phyloP scores from a whole-genome alignment of 306 rosid species.

The Herpetospermum pedunculosum region DNA sequence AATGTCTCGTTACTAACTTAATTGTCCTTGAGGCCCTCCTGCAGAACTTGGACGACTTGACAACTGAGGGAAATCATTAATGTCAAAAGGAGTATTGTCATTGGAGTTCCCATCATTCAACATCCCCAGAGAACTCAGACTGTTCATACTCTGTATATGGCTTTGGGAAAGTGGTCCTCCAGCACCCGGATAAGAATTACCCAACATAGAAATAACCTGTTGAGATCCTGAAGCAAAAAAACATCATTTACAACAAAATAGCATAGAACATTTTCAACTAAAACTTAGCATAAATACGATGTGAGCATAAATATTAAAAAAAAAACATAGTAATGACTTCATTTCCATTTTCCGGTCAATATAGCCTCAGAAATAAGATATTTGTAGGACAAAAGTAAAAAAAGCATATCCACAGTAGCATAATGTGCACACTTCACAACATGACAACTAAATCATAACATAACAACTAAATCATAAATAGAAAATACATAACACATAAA shows the following conservation, averaged over 20 bases:
- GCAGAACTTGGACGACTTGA: slow-evolving; percentile 93
- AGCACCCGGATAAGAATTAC: slow-evolving; percentile 70
- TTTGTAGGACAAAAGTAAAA: background rate
- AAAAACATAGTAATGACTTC: background rate
- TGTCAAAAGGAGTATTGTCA: slow-evolving; percentile 78
- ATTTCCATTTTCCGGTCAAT: background rate
- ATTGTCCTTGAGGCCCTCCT: slow-evolving; percentile 95
- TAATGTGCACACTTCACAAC: background rate
- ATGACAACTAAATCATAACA: background rate
- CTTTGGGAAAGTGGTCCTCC: slow-evolving; percentile 85
- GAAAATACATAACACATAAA: background rate
- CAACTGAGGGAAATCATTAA: slow-evolving; percentile 87
- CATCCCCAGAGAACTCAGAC: slow-evolving; percentile 80
- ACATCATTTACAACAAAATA: slow-evolving; percentile 14
- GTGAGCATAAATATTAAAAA: background rate
- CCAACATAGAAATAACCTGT: slow-evolving; percentile 77
- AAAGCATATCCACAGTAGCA: background rate
- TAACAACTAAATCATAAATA: background rate
- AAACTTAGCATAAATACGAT: background rate
- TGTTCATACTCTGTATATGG: slow-evolving; percentile 69
- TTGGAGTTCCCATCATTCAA: slow-evolving; percentile 78
- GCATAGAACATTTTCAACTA: background rate
- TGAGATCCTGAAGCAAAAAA: slow-evolving; percentile 74
- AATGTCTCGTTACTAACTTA: slow-evolving; percentile 33
- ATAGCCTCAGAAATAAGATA: background rate